Conservation (phyloP, 2,329 filamentous ascomycete species). For the Penicillium sp. region DNA sequence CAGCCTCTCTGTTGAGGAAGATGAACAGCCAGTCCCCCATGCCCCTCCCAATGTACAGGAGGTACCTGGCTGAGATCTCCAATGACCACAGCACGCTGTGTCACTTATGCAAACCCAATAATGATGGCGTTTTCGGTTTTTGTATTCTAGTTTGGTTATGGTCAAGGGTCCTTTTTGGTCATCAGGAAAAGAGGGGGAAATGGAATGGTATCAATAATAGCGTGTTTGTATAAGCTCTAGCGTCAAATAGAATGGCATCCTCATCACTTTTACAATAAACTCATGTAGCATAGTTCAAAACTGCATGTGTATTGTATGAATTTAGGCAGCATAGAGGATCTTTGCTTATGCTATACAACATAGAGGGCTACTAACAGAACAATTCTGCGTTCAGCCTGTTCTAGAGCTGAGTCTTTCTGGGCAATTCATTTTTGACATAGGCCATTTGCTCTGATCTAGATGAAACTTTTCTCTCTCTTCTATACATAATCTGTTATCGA, state of each 20-base stretch:
- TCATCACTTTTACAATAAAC: not conserved
- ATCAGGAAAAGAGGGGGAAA: not conserved
- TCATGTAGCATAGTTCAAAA: not conserved
- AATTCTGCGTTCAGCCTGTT: not conserved
- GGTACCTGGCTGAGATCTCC: constrained; percentile 5
- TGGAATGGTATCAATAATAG: not conserved
- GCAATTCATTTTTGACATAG: too few relatives aligned
- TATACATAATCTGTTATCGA: not conserved
- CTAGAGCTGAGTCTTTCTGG: not conserved
- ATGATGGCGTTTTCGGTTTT: constrained; percentile 15
- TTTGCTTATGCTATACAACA: not conserved
- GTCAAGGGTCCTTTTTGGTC: not conserved
- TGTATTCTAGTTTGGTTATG: constrained; percentile 3
- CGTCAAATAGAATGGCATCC: not conserved
- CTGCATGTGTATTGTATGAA: not conserved
- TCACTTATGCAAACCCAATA: not conserved
- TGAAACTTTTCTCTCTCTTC: not conserved
- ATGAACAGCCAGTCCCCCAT: constrained; percentile 7
- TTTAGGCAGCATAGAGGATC: not conserved
- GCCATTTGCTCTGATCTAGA: too few relatives aligned
- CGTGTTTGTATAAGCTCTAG: not conserved
- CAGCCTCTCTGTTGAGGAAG: constrained; percentile 29
- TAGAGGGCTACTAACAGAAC: not conserved
- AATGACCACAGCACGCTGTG: not conserved
- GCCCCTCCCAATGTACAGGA: constrained; percentile 10